Conservation (phyloP, 2,329 filamentous ascomycete genomes). For the Didymella lethalis region DNA sequence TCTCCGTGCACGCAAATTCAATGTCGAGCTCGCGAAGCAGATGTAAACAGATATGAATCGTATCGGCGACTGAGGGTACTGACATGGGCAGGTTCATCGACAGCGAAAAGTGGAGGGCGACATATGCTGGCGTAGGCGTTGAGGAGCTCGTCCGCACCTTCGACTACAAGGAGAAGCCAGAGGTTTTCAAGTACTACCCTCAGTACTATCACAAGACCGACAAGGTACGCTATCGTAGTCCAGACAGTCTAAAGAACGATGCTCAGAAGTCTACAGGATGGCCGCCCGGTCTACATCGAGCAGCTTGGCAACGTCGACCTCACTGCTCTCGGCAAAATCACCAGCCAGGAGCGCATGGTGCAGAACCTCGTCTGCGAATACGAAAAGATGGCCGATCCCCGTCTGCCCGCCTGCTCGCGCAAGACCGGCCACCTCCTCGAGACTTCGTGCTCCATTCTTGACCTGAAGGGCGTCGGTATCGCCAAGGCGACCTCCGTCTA, state of each 20-base stretch:
- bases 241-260: not conserved
- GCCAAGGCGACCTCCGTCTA: constrained; percentile 84
- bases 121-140: constrained; percentile 72
- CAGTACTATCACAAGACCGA: constrained; percentile 99
- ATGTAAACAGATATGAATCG: constrained; percentile 71
- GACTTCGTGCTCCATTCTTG: constrained; percentile 98
- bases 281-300: constrained; percentile 96
- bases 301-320: constrained; percentile 94
- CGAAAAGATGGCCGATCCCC: constrained; percentile 92
- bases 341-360: constrained; percentile 90
- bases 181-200: constrained; percentile 91
- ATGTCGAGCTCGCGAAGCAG: constrained; percentile 80
- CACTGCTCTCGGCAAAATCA: constrained; percentile 89
- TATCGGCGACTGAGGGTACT: constrained; percentile 19
- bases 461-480: constrained; percentile 92
- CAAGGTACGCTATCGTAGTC: constrained; percentile 62
- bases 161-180: constrained; percentile 83
- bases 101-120: constrained; percentile 88
- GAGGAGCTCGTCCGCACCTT: constrained; percentile 82
- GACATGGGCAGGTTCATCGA: constrained; percentile 78
- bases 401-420: constrained; percentile 93
- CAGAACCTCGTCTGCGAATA: constrained; percentile 97
- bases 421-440: constrained; percentile 89
- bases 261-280: constrained; percentile 69
- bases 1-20: constrained; percentile 93